Evolutionary conservation across 768 basidiomycete genomes (phyloP).

Genomic region (Mycena leptocephala): DNA sequence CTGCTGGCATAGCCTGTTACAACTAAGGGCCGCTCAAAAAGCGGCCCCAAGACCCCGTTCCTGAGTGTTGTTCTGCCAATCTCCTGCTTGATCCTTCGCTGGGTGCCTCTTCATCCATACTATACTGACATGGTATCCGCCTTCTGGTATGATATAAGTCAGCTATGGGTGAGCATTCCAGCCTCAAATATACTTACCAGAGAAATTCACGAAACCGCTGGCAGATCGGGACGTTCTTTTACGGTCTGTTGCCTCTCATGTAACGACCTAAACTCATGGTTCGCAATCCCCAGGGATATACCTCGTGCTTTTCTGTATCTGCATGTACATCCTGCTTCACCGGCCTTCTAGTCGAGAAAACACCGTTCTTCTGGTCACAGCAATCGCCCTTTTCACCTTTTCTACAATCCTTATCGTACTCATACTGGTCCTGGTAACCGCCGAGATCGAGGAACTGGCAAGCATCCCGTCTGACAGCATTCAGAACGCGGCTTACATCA

Average conservation of each 20-base stretch:
- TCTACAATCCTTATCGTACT: too few relatives aligned
- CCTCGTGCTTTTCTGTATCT: background rate
- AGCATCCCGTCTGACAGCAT: background rate
- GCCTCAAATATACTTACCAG: too few relatives aligned
- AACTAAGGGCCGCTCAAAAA: background rate
- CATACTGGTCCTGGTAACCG: background rate
- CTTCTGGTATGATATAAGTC: too few relatives aligned
- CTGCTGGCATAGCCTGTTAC: background rate
- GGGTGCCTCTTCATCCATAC: background rate
- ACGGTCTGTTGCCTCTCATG: conserved; percentile 2
- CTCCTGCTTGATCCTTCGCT: background rate
- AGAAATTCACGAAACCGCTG: too few relatives aligned
- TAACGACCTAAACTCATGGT: background rate
- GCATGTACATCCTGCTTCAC: conserved; percentile 1
- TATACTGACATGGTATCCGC: background rate
- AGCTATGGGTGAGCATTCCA: too few relatives aligned
- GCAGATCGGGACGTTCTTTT: too few relatives aligned
- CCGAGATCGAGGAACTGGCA: conserved; percentile 1
- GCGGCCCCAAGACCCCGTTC: background rate
- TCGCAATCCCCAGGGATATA: conserved; percentile 2
- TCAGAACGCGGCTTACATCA: conserved; percentile 1
- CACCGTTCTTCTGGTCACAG: conserved; percentile 1
- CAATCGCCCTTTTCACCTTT: background rate
- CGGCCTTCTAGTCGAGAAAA: conserved; percentile 1
- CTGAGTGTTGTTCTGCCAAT: background rate